Conservation (phyloP, 1,139 yeast genomes). For the Geotrichum candidum region DNA sequence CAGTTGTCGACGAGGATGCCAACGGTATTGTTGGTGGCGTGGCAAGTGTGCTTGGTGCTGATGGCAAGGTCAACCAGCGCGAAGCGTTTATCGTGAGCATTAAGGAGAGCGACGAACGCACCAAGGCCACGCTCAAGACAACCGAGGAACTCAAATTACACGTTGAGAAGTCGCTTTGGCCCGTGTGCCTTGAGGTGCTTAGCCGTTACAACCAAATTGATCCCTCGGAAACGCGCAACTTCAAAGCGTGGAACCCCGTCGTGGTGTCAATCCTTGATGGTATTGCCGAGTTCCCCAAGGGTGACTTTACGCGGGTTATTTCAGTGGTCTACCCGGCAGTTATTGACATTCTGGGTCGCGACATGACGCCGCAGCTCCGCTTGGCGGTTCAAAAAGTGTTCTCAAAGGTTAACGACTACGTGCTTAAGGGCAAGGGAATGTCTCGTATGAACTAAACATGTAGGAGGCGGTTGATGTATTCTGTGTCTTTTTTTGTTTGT, state of each 20-base stretch:
- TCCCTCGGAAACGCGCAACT: conserved; percentile 65
- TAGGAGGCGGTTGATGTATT: not conserved
- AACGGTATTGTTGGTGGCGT: conserved; percentile 14
- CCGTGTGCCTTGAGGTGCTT: conserved; percentile 65
- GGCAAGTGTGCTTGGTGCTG: not conserved
- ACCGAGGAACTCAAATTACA: conserved; percentile 13
- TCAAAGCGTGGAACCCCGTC: conserved; percentile 86
- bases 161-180: conserved; percentile 43
- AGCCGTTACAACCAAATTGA: conserved; percentile 67
- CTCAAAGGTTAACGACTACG: conserved; percentile 27
- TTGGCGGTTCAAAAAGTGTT: conserved; percentile 60
- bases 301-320: conserved; percentile 60
- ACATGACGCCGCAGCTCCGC: conserved; percentile 64
- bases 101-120: conserved; percentile 30
- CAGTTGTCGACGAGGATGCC: conserved; percentile 12
- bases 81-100: conserved; percentile 36
- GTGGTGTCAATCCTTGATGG: conserved; percentile 83
- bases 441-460: not conserved
- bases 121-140: conserved; percentile 22
- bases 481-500: not conserved
- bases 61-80: conserved; percentile 26
- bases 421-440: conserved; percentile 43
- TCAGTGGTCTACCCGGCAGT: conserved; percentile 65
- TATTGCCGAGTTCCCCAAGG: conserved; percentile 66
- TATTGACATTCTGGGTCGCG: conserved; percentile 60